phyloP scores from a whole-genome alignment of 2,329 filamentous ascomycete species.

The Xenoacremonium recifei region DNA sequence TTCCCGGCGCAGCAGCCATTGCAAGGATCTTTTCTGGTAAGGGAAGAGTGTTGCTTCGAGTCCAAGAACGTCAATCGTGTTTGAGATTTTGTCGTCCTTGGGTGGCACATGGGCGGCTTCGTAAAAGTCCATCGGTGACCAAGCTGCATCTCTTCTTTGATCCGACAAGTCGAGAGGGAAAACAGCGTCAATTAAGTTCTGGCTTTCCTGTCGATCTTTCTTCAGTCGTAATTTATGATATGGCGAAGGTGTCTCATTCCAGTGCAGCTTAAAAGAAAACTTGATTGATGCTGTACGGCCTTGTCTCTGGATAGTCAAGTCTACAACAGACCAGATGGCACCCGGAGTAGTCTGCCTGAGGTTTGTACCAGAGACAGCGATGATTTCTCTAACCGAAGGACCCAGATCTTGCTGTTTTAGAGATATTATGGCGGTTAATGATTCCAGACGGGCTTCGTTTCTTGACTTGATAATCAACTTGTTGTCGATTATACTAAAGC shows the following conservation, averaged over 20 bases:
- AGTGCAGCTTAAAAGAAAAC: slow-evolving; percentile 37
- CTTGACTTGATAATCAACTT: slow-evolving; percentile 18
- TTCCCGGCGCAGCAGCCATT: slow-evolving; percentile 70
- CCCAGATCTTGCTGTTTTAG: slow-evolving; percentile 22
- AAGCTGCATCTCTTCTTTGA: slow-evolving; percentile 17
- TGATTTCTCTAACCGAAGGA: slow-evolving; percentile 15
- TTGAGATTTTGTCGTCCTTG: slow-evolving; percentile 36
- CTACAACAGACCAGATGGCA: slow-evolving; percentile 34
- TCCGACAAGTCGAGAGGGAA: slow-evolving; percentile 20
- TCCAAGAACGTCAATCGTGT: slow-evolving; percentile 40
- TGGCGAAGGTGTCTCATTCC: slow-evolving; percentile 39
- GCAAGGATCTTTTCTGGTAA: slow-evolving; percentile 68
- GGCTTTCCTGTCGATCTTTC: slow-evolving; percentile 31
- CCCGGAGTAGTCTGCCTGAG: slow-evolving; percentile 22
- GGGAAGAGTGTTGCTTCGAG: slow-evolving; percentile 60
- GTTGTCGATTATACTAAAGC: slow-evolving; percentile 11
- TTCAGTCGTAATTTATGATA: slow-evolving; percentile 27
- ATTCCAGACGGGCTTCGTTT: slow-evolving; percentile 5
- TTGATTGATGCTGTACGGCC: slow-evolving; percentile 26
- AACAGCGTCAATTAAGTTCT: slow-evolving; percentile 36
- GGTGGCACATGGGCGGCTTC: slow-evolving; percentile 63
- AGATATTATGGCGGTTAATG: slow-evolving; percentile 14
- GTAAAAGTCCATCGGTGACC: slow-evolving; percentile 62
- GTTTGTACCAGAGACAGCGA: slow-evolving; percentile 11
- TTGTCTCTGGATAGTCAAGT: slow-evolving; percentile 29